Evolutionary conservation across 2,329 filamentous ascomycete genomes (phyloP), one percentile per base, ranked within the genome.

Genomic region (Colletotrichum lupini): DNA sequence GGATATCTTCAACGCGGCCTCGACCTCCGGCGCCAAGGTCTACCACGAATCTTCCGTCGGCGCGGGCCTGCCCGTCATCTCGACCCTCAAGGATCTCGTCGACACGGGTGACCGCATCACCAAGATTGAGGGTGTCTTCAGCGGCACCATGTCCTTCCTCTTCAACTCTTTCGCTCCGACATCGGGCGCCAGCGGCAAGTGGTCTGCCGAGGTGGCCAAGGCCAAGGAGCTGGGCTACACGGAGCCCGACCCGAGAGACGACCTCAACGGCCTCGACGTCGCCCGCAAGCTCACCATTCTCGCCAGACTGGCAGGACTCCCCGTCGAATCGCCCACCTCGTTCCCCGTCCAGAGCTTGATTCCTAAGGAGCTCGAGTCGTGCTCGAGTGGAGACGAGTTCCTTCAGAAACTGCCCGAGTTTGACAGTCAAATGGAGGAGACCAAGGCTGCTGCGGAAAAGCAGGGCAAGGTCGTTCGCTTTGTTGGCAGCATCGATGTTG

Each of bases 41-140:
- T 98, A 97, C 88, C 97, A 99, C 82, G 97, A 99, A 85, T 95
- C 94, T 53, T 97, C 95, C 12, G 95, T 98, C 26, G 97, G 97
- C 62, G 97, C 97, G 11, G 97, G 97, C 5, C 89, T 99, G 62
- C 97, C 97, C 5, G 93, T 98, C 73, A 93, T 99, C 78, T 97
- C 94, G 53, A 98, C 97, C 0, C 86, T 99, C 76, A 95, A 95
- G 80, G 97, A 99, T 79, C 89, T 99, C n/a, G 90, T 98, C 28
- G 93, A 95, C 75, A 99, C 97, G 1, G 97, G 97, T 55, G 97
- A 99, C 81, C 89, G 94, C 81, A 93, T 99, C 5, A 95, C 90
- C 67, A 95, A 93, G 85, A 97, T 99, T 77, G 96, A 98, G 85
- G 97, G 97, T 76, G 95, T 99, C 64, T 98, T 99, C 85, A 97